Conservation (phyloP, 768 basidiomycete genomes). For the Floccularia luteovirens region DNA sequence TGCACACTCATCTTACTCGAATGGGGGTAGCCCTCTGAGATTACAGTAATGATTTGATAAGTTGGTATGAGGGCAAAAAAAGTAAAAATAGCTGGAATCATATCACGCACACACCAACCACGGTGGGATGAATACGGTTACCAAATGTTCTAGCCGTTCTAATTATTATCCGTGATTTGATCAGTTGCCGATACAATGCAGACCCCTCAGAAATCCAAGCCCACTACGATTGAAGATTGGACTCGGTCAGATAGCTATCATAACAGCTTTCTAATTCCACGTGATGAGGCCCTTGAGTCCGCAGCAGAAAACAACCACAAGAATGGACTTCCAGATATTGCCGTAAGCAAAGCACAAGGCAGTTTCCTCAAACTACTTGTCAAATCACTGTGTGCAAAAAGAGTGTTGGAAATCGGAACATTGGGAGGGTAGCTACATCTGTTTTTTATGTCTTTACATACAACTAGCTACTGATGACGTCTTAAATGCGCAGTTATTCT, state of each 20-base stretch:
- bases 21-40: no score
- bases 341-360: slow-evolving; percentile 31
- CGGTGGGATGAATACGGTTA: no score
- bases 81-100: no score
- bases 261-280: slow-evolving; percentile 27
- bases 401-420: slow-evolving; percentile 48
- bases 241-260: slow-evolving; percentile 43
- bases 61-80: no score
- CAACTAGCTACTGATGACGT: neutral
- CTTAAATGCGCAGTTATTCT: slow-evolving; percentile 25
- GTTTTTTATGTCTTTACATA: neutral
- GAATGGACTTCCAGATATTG: slow-evolving; percentile 22
- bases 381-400: slow-evolving; percentile 32
- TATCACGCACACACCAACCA: no score
- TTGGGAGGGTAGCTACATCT: slow-evolving; percentile 31
- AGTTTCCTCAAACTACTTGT: slow-evolving; percentile 37
- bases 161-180: no score
- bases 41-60: no score
- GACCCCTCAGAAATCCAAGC: slow-evolving; percentile 8
- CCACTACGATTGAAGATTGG: slow-evolving; percentile 32
- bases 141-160: no score
- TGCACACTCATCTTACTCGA: slow-evolving; percentile 4
- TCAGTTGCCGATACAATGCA: no score
- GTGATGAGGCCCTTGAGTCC: slow-evolving; percentile 17
- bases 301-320: slow-evolving; percentile 19